Conservation (phyloP, 2,329 filamentous ascomycete genomes). For the Microsporum ferrugineum region DNA sequence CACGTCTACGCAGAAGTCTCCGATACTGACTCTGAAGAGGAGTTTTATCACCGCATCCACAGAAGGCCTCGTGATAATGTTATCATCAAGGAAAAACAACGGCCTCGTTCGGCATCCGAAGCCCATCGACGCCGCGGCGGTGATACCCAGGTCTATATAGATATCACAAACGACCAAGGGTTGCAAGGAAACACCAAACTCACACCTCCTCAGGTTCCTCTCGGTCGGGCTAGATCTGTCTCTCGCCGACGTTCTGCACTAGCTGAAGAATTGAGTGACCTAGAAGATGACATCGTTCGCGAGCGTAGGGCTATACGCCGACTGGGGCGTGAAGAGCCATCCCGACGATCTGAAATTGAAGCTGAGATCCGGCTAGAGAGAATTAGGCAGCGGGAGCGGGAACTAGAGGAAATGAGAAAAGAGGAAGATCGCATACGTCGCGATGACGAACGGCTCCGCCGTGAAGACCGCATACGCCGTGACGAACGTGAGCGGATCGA, state of each 20-base stretch:
- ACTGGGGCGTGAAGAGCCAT: neutral
- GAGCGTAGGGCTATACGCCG: neutral
- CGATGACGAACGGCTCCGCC: neutral
- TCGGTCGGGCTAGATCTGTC: slow-evolving; percentile 5
- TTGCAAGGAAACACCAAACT: neutral
- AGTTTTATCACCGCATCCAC: slow-evolving; percentile 8
- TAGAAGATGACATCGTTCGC: slow-evolving; percentile 12
- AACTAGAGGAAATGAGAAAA: slow-evolving; percentile 1
- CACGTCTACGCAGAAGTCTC: slow-evolving; percentile 2
- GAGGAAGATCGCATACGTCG: neutral
- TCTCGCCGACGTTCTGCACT: neutral
- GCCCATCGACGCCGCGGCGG: slow-evolving; percentile 12
- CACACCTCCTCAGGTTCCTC: neutral
- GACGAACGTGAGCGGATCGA: neutral
- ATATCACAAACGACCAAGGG: slow-evolving; percentile 24
- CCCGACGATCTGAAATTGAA: neutral
- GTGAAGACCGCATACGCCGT: neutral
- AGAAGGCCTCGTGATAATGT: slow-evolving; percentile 17
- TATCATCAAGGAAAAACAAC: slow-evolving; percentile 15
- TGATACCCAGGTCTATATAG: slow-evolving; percentile 23
- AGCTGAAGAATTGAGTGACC: slow-evolving; percentile 16
- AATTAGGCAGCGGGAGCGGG: neutral
- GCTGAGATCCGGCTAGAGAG: neutral
- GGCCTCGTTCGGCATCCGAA: slow-evolving; percentile 28
- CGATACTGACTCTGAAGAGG: slow-evolving; percentile 3